Evolutionary conservation across 2,329 filamentous ascomycete genomes (phyloP).

Genomic region (Fusarium coffeatum): DNA sequence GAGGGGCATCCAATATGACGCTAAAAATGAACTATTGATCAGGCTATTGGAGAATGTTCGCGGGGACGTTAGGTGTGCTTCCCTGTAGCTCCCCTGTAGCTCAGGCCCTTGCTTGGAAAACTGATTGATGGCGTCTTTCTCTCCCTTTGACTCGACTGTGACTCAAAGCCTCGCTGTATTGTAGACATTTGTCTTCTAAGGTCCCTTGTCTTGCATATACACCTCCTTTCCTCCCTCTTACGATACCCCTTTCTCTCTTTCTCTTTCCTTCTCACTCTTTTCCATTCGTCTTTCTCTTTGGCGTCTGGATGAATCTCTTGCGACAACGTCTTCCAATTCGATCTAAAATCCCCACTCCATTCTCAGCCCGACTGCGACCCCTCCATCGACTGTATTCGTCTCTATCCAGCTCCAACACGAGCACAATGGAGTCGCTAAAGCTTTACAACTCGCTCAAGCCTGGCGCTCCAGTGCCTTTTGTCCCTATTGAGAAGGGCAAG

Average conservation of each 20-base stretch:
- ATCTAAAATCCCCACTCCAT: constrained; percentile 45
- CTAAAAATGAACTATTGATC: constrained; percentile 29
- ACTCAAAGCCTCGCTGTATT: constrained; percentile 32
- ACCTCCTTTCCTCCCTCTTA: constrained; percentile 24
- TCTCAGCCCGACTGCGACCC: constrained; percentile 40
- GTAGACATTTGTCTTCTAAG: constrained; percentile 35
- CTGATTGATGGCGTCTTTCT: constrained; percentile 36
- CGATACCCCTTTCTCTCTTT: constrained; percentile 25
- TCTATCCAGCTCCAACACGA: constrained; percentile 37
- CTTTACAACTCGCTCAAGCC: constrained; percentile 84
- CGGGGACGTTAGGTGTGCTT: constrained; percentile 4
- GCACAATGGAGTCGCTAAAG: constrained; percentile 69
- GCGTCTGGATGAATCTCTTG: constrained; percentile 53
- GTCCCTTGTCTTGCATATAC: constrained; percentile 16
- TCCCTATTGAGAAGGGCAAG: constrained; percentile 76
- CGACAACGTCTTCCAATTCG: constrained; percentile 47
- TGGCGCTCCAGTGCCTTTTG: constrained; percentile 77
- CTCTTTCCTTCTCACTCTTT: constrained; percentile 22
- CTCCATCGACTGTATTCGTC: constrained; percentile 52
- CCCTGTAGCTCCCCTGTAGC: constrained; percentile 27
- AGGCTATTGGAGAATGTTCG: constrained; percentile 28
- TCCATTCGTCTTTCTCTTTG: constrained; percentile 20
- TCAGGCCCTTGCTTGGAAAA: constrained; percentile 27
- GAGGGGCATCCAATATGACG: constrained; percentile 31
- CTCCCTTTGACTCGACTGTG: constrained; percentile 40